Percentiles rank a stretch among this genome's conserved stretches.
Conservation (phyloP, 2,329 filamentous ascomycete species). For the Ophiostoma triangulosporum region DNA sequence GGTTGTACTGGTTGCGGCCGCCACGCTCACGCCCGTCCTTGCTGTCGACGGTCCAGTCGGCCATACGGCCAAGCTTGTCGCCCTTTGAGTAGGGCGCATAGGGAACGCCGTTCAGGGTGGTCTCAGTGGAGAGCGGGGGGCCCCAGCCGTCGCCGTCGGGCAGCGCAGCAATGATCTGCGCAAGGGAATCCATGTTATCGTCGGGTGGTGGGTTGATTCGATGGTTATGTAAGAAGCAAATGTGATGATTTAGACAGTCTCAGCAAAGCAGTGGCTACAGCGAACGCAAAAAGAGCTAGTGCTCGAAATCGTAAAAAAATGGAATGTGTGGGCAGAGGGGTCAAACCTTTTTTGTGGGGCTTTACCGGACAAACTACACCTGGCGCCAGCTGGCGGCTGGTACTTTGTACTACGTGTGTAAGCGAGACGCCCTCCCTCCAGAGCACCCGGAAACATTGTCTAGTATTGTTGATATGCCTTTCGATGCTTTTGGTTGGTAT, state of each 20-base stretch:
- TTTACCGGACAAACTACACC: not conserved
- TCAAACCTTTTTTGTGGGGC: not conserved
- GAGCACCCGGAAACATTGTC: too few species aligned
- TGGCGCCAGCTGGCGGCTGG: not conserved
- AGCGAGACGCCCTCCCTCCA: too few species aligned
- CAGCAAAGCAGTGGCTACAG: not conserved
- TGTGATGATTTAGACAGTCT: not conserved
- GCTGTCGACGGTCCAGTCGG: slow-evolving; percentile 88
- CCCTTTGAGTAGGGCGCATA: slow-evolving; percentile 98
- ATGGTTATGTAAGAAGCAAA: not conserved
- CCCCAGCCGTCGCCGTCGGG: slow-evolving; percentile 77
- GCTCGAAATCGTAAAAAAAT: not conserved
- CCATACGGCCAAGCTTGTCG: slow-evolving; percentile 98
- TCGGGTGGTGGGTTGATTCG: not conserved
- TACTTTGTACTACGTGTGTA: too few species aligned
- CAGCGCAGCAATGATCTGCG: slow-evolving; percentile 55
- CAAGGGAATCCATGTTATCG: slow-evolving; percentile 22
- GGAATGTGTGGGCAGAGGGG: slow-evolving; percentile 1
- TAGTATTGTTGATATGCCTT: too few species aligned
- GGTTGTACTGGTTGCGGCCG: slow-evolving; percentile 77
- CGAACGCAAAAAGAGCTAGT: not conserved
- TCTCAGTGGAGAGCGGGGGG: slow-evolving; percentile 67
- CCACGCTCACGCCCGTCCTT: slow-evolving; percentile 66
- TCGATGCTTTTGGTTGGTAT: too few species aligned
- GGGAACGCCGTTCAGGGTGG: slow-evolving; percentile 84